Evolutionary conservation across 495 filamentous ascomycete species (phyloP).

Genomic region (Lasiosphaeriaceae sp.): DNA sequence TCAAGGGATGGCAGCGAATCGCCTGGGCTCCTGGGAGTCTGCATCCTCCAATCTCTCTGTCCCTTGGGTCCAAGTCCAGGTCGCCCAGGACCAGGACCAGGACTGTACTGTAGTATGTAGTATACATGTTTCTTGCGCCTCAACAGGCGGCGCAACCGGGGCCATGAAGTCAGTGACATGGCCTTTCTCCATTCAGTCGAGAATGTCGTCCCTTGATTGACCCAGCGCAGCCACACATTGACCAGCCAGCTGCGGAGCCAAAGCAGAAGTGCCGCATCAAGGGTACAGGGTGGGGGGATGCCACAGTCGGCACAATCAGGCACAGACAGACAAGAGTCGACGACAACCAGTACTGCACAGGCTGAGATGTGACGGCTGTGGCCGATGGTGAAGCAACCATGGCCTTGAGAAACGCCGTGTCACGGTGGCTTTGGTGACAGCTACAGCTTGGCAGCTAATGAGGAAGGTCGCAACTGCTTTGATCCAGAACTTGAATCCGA

Average conservation of each 20-base stretch:
- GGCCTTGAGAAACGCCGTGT: conserved; percentile 12
- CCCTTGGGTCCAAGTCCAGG: background rate
- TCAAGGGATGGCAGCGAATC: background rate
- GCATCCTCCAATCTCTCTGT: background rate
- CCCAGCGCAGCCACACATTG: background rate
- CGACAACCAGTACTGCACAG: background rate
- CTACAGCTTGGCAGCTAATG: background rate
- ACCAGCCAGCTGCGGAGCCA: background rate
- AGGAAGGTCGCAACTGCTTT: background rate
- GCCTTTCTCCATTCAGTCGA: too few species aligned
- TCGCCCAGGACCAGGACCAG: background rate
- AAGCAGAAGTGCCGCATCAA: too few species aligned
- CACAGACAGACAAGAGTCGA: too few species aligned
- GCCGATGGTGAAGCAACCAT: background rate
- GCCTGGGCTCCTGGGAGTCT: background rate
- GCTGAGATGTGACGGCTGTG: background rate
- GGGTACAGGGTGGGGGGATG: background rate
- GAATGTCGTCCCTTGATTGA: too few species aligned
- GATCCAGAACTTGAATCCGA: background rate
- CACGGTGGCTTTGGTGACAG: conserved; percentile 18
- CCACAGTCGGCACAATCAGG: too few species aligned
- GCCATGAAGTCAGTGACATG: too few species aligned
- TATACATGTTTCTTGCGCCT: background rate
- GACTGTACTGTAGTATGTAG: too few species aligned
- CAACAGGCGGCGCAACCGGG: background rate